Percentiles rank a stretch among this genome's conserved stretches.
These are phyloP conservation scores for Botryotinia globosa DNA, from an alignment of 2,329 filamentous ascomycete genomes.

Conservation along the genomic window DNA sequence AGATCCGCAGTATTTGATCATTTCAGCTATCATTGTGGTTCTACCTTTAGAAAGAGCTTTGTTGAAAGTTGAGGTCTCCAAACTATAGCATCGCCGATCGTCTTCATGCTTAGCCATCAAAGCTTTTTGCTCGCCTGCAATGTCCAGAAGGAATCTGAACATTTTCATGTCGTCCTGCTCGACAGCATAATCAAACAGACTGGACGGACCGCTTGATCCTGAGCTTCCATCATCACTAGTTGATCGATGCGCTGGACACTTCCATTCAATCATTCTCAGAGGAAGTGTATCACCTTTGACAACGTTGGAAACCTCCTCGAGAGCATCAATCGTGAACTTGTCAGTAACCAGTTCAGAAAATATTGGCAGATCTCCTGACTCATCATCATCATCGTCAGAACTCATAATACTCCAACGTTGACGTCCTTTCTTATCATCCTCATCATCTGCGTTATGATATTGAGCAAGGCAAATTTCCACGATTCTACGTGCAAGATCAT, in stretches of 20 bases:
- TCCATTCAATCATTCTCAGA: conserved; percentile 48
- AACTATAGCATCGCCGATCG: conserved; percentile 34
- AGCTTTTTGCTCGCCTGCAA: conserved; percentile 31
- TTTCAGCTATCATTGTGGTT: conserved; percentile 56
- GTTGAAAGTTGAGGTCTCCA: conserved; percentile 42
- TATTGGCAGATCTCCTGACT: conserved; percentile 43
- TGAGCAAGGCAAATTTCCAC: conserved; percentile 70
- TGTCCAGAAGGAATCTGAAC: conserved; percentile 34
- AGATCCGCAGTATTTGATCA: conserved; percentile 65
- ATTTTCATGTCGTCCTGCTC: conserved; percentile 30
- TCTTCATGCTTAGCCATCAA: conserved; percentile 32
- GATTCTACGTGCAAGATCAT: conserved; percentile 60
- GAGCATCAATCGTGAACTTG: conserved; percentile 71
- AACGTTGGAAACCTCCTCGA: conserved; percentile 65
- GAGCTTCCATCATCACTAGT: conserved; percentile 30
- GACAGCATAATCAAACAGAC: conserved; percentile 30
- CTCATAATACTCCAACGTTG: conserved; percentile 47
- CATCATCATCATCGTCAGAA: conserved; percentile 36
- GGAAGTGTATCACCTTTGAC: conserved; percentile 64
- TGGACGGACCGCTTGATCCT: background rate
- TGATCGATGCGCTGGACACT: conserved; percentile 38
- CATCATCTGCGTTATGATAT: conserved; percentile 52
- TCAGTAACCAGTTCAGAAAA: conserved; percentile 59
- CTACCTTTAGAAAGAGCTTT: conserved; percentile 49
- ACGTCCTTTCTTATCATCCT: conserved; percentile 21